A percentile compares a stretch with the other conserved stretches of the same genome.
These are phyloP conservation scores for Cercospora canescens DNA, from an alignment of 2,329 filamentous ascomycete genomes.

Conservation along the genomic window DNA sequence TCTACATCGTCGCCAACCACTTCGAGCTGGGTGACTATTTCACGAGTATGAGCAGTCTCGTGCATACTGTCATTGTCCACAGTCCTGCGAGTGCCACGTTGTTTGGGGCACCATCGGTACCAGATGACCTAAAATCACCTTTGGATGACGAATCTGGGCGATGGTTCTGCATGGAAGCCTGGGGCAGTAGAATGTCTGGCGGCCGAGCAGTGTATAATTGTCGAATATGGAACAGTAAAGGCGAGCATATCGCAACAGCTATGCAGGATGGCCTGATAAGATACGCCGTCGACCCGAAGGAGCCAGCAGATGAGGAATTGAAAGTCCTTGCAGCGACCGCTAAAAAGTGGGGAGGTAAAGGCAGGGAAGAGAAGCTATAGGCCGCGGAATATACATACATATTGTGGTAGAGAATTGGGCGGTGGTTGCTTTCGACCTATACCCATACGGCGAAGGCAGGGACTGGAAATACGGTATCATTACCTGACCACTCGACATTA, in stretches of 20 bases:
- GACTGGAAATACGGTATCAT: no score
- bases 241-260: slow-evolving; percentile 48
- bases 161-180: slow-evolving; percentile 54
- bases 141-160: slow-evolving; percentile 36
- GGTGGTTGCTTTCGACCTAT: background rate
- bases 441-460: background rate
- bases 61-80: slow-evolving; percentile 52
- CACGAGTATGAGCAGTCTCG: slow-evolving; percentile 49
- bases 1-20: slow-evolving; percentile 54
- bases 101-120: slow-evolving; percentile 31
- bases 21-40: slow-evolving; percentile 44
- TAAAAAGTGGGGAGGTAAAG: background rate
- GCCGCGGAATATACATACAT: background rate
- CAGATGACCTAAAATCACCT: background rate
- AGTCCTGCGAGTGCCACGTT: slow-evolving; percentile 40
- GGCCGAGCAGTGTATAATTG: slow-evolving; percentile 51
- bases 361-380: slow-evolving; percentile 8
- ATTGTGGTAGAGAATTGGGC: background rate
- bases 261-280: slow-evolving; percentile 53
- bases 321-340: slow-evolving; percentile 1
- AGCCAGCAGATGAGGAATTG: slow-evolving; percentile 11
- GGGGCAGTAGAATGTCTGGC: slow-evolving; percentile 45
- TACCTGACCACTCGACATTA: no score
- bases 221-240: slow-evolving; percentile 45
- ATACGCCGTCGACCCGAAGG: slow-evolving; percentile 18